Evolutionary conservation across 2,329 filamentous ascomycete genomes (phyloP).

Genomic region (Dactylellina haptotyla): DNA sequence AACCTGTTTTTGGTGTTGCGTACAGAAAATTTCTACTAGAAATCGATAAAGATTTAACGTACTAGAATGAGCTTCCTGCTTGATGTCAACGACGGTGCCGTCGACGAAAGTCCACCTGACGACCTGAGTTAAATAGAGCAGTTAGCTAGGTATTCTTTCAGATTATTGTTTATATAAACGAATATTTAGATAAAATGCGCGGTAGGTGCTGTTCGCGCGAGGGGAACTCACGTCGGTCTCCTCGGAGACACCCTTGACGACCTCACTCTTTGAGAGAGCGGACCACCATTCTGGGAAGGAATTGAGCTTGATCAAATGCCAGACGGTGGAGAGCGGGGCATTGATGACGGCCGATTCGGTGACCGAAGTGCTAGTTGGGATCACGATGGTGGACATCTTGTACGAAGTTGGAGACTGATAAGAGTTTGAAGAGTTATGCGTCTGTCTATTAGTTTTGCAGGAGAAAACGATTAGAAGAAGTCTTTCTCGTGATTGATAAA

Average conservation of each 20-base stretch:
- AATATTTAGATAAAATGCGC: background rate
- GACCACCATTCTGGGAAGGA: constrained; percentile 75
- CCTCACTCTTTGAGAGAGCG: constrained; percentile 71
- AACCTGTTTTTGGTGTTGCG: background rate
- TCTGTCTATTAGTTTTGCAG: background rate
- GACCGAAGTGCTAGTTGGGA: constrained; percentile 75
- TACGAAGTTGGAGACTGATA: background rate
- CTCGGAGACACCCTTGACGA: constrained; percentile 71
- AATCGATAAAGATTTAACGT: constrained; percentile 2
- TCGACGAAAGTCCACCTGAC: constrained; percentile 78
- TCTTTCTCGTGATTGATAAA: too few relatives aligned
- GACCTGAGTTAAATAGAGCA: constrained; percentile 11
- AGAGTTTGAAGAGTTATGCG: background rate
- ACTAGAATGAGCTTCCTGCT: constrained; percentile 79
- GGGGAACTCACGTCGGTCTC: constrained; percentile 69
- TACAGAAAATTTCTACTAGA: too few relatives aligned
- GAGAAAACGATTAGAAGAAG: too few relatives aligned
- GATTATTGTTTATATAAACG: too few relatives aligned
- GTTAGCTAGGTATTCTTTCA: background rate
- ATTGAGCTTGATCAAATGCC: constrained; percentile 79
- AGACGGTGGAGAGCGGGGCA: constrained; percentile 73
- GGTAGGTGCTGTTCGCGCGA: background rate
- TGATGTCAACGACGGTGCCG: constrained; percentile 74
- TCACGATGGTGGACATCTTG: constrained; percentile 61
- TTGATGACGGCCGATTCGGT: constrained; percentile 75